Evolutionary conservation across 805 yeast genomes (phyloP).

Genomic region (Metschnikowia shivogae): DNA sequence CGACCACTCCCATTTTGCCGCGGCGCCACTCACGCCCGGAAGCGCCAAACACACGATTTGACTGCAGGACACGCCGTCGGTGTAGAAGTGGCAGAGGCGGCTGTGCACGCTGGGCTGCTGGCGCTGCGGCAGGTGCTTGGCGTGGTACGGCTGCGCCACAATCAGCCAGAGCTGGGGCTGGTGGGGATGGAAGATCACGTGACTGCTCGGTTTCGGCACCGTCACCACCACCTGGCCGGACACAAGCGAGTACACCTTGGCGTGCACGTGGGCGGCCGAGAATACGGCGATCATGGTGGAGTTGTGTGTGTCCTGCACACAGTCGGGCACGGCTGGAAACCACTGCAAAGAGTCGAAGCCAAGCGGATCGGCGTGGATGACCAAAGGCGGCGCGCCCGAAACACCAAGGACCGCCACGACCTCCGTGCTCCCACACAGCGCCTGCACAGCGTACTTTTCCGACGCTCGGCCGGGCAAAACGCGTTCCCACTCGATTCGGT

Average conservation of each 20-base stretch:
- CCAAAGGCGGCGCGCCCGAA: slow-evolving; percentile 22
- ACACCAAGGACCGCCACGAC: slow-evolving; percentile 25
- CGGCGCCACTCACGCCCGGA: slow-evolving; percentile 16
- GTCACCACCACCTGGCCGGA: slow-evolving; percentile 30
- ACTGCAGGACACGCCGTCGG: slow-evolving; percentile 30
- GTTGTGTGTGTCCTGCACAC: slow-evolving; percentile 15
- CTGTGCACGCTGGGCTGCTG: slow-evolving; percentile 7
- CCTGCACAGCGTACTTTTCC: slow-evolving; percentile 29
- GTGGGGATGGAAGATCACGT: slow-evolving; percentile 19
- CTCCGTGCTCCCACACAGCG: slow-evolving; percentile 17
- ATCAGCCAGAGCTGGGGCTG: slow-evolving; percentile 30
- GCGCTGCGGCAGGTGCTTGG: slow-evolving; percentile 11
- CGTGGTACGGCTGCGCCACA: slow-evolving; percentile 22
- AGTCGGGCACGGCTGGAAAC: slow-evolving; percentile 25
- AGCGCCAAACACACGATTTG: slow-evolving; percentile 19
- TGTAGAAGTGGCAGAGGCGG: slow-evolving; percentile 26
- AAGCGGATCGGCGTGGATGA: slow-evolving; percentile 27
- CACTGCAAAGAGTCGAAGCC: slow-evolving; percentile 33
- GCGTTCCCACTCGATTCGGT: slow-evolving; percentile 24
- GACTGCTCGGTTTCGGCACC: slow-evolving; percentile 29
- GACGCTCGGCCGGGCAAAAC: slow-evolving; percentile 8
- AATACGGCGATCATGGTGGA: slow-evolving; percentile 32
- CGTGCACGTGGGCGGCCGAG: slow-evolving; percentile 23
- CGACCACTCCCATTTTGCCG: slow-evolving; percentile 28
- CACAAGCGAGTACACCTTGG: slow-evolving; percentile 35